Evolutionary conservation across 73 alveolate genomes (phyloP).

Genomic region (Paramecium caudatum): DNA sequence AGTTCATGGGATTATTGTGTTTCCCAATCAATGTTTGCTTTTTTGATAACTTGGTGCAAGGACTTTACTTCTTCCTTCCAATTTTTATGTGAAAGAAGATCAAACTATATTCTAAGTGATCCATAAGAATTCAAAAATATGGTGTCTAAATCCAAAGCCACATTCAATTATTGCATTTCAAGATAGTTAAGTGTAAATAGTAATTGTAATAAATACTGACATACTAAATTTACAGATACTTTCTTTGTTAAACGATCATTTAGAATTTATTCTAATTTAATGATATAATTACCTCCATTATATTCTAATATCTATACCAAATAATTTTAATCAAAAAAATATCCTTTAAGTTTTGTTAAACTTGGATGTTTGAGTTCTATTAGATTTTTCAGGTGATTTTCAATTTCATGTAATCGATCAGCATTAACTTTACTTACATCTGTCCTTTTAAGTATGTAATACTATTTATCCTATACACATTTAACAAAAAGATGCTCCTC

Average conservation of each 20-base stretch:
- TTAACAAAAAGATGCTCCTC: slow-evolving; percentile 43
- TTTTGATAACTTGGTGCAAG: not conserved
- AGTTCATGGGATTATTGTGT: slow-evolving; percentile 41
- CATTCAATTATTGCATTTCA: slow-evolving; percentile 33
- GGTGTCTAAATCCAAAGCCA: slow-evolving; percentile 62
- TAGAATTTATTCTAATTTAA: slow-evolving; percentile 25
- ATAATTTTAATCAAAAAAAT: not conserved
- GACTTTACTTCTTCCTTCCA: slow-evolving; percentile 60
- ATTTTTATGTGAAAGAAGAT: slow-evolving; percentile 9
- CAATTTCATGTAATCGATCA: slow-evolving; percentile 11
- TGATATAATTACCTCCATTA: slow-evolving; percentile 22
- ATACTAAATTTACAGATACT: slow-evolving; percentile 38
- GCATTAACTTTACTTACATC: slow-evolving; percentile 16
- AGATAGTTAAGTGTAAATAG: slow-evolving; percentile 41
- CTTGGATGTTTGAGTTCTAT: slow-evolving; percentile 24
- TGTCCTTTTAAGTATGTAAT: slow-evolving; percentile 32
- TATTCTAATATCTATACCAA: slow-evolving; percentile 34
- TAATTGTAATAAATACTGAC: slow-evolving; percentile 9
- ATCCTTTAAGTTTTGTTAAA: slow-evolving; percentile 34
- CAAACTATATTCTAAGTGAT: slow-evolving; percentile 49
- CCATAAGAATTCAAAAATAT: slow-evolving; percentile 62
- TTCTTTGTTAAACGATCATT: not conserved
- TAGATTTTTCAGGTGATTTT: slow-evolving; percentile 10
- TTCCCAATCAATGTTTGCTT: slow-evolving; percentile 54
- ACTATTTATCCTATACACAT: not conserved